Percentiles rank a stretch among this genome's conserved stretches.
These are phyloP conservation scores for Fusarium decemcellulare DNA, from an alignment of 2,329 filamentous ascomycete genomes.

Conservation along the genomic window DNA sequence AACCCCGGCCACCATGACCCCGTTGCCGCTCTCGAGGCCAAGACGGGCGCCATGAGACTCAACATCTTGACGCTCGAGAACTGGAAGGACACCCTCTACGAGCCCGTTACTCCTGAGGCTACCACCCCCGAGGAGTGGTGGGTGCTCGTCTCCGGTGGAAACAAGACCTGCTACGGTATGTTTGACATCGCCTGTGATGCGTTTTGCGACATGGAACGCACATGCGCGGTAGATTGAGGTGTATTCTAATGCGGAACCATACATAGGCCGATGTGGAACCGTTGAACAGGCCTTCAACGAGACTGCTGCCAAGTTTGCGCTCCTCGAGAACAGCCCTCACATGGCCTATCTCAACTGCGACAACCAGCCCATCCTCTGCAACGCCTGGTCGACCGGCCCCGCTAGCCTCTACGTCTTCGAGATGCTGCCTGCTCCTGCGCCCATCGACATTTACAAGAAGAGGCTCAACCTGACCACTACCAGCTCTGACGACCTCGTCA, in stretches of 20 bases:
- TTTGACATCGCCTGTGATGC: slow-evolving; percentile 1
- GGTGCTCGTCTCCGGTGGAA: slow-evolving; percentile 80
- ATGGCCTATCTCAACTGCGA: slow-evolving; percentile 83
- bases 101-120: slow-evolving; percentile 70
- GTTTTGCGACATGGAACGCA: slow-evolving; percentile 6
- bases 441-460: slow-evolving; percentile 75
- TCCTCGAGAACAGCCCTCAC: slow-evolving; percentile 73
- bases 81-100: slow-evolving; percentile 79
- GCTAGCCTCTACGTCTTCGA: slow-evolving; percentile 78
- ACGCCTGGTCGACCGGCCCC: slow-evolving; percentile 76
- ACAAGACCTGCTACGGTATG: slow-evolving; percentile 82
- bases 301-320: slow-evolving; percentile 74
- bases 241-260: slow-evolving; percentile 37
- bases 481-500: slow-evolving; percentile 73
- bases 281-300: slow-evolving; percentile 78
- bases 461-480: slow-evolving; percentile 79
- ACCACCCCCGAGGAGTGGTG: slow-evolving; percentile 82
- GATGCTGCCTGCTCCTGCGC: slow-evolving; percentile 74
- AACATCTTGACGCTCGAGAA: slow-evolving; percentile 74
- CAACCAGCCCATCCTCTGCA: slow-evolving; percentile 80
- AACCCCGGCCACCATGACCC: slow-evolving; percentile 60
- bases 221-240: slow-evolving; percentile 2
- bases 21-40: slow-evolving; percentile 58
- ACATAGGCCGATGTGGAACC: slow-evolving; percentile 74
- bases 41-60: slow-evolving; percentile 59